Conservation (phyloP, 768 basidiomycete genomes). For the Psilocybe cubensis region DNA sequence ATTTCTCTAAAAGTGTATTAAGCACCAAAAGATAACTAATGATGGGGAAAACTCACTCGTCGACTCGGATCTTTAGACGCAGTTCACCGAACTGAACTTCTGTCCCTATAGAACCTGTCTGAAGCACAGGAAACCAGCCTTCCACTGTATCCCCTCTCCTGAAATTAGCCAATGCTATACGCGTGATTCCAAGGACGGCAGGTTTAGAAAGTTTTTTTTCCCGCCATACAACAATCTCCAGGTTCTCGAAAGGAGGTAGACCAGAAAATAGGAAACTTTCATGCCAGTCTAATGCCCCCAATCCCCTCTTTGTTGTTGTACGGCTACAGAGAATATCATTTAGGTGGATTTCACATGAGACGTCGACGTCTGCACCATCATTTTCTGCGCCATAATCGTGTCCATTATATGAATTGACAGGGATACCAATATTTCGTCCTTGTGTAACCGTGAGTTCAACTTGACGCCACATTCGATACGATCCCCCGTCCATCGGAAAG, state of each 20-base stretch:
- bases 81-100: constrained; percentile 77
- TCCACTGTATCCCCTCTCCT: constrained; percentile 75
- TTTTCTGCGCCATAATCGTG: constrained; percentile 39
- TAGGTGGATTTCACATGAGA: constrained; percentile 79
- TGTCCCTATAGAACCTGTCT: constrained; percentile 46
- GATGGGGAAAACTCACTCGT: constrained; percentile 57
- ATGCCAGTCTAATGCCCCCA: constrained; percentile 79
- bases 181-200: constrained; percentile 58
- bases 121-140: constrained; percentile 84
- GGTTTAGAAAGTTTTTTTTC: constrained; percentile 69
- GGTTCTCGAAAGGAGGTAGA: constrained; percentile 74
- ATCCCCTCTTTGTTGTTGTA: constrained; percentile 72
- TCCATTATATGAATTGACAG: constrained; percentile 20
- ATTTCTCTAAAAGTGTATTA: constrained; percentile 60
- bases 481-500: constrained; percentile 64
- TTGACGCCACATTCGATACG: constrained; percentile 89
- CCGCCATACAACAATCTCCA: constrained; percentile 70
- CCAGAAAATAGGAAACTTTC: constrained; percentile 77
- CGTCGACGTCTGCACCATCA: constrained; percentile 66
- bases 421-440: constrained; percentile 71
- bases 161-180: constrained; percentile 71
- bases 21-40: neutral
- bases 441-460: constrained; percentile 74
- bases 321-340: constrained; percentile 71
- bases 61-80: constrained; percentile 69